A percentile compares a stretch with the other conserved stretches of the same genome.
phyloP scores from a whole-genome alignment of 2,329 filamentous ascomycete genomes.

The Capronia epimyces region DNA sequence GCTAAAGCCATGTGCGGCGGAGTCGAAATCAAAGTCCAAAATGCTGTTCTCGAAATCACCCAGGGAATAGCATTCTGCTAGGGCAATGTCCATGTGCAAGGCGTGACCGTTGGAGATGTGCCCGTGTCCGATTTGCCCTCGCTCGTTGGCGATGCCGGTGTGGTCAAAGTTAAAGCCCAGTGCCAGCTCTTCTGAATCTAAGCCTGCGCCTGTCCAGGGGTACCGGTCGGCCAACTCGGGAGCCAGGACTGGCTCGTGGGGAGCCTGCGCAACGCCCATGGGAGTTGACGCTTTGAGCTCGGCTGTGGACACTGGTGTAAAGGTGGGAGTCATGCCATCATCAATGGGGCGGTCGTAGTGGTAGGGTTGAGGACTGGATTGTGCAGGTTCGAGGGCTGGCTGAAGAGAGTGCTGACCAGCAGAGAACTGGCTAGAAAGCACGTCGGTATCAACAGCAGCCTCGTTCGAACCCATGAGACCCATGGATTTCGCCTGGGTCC shows the following conservation, averaged over 20 bases:
- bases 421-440: too few species aligned
- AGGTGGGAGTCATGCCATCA: too few species aligned
- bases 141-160: not conserved
- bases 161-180: not conserved
- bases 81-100: conserved; percentile 19
- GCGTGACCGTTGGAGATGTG: conserved; percentile 18
- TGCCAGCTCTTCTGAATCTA: not conserved
- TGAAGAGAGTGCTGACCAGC: too few species aligned
- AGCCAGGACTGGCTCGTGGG: not conserved
- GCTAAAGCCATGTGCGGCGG: not conserved
- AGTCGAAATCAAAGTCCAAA: conserved; percentile 7
- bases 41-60: not conserved
- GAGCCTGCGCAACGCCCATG: too few species aligned
- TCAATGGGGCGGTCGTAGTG: too few species aligned
- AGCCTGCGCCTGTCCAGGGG: not conserved
- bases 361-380: too few species aligned
- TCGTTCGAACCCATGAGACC: not conserved
- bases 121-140: conserved; percentile 5
- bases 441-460: too few species aligned
- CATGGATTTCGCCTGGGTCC: not conserved
- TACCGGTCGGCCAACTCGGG: not conserved
- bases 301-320: too few species aligned
- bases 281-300: not conserved
- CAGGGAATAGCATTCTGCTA: conserved; percentile 11
- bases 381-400: too few species aligned